Evolutionary conservation across 176 grass and related monocot species (phyloP).

Genomic region (Microstegium vimineum): DNA sequence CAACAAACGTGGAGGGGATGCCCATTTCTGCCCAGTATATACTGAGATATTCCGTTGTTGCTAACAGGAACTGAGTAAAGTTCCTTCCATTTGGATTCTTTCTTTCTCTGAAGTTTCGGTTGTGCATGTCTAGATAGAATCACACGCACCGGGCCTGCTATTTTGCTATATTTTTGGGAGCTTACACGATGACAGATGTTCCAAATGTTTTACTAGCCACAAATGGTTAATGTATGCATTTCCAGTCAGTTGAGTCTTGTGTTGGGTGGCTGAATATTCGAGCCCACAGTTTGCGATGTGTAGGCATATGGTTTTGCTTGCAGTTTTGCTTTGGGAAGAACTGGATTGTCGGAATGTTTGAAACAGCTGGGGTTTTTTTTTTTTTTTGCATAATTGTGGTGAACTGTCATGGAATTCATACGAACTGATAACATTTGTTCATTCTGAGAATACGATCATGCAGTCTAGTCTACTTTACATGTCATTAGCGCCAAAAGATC

Average conservation of each 20-base stretch:
- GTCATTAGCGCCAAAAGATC: too few species aligned
- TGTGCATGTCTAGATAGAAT: constrained; percentile 9
- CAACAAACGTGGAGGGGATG: background rate
- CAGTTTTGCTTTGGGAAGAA: background rate
- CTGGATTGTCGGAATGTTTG: background rate
- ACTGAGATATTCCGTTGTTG: constrained; percentile 3
- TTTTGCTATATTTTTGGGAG: constrained; percentile 20
- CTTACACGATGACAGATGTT: background rate
- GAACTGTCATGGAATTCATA: background rate
- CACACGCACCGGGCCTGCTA: background rate
- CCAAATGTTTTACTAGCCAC: background rate
- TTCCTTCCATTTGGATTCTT: background rate
- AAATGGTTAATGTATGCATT: background rate
- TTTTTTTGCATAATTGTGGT: background rate
- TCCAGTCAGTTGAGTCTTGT: background rate
- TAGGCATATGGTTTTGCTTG: background rate
- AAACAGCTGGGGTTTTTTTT: background rate
- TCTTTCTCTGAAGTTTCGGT: background rate
- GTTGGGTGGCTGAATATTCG: background rate
- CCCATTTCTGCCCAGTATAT: constrained; percentile 22
- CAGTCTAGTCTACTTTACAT: too few species aligned
- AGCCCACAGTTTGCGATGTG: background rate
- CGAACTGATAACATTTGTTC: background rate
- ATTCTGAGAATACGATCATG: background rate
- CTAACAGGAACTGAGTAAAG: background rate